Base-by-base conservation (phyloP, 768 basidiomycete species). In the Lactarius sanguifluus region DNA sequence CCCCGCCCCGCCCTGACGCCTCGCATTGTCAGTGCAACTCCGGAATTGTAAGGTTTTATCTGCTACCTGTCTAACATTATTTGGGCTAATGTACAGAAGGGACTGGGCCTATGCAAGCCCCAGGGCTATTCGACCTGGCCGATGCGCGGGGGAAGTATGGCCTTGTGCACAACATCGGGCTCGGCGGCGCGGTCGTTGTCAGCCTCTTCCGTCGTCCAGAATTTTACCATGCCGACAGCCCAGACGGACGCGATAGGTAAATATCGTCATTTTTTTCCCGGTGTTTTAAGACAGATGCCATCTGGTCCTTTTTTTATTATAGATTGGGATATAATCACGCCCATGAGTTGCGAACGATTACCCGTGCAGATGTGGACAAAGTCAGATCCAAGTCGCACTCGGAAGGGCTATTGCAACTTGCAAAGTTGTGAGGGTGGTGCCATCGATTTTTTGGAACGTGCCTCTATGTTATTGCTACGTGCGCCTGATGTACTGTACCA, bases 81-180 rank as follows among this genome's bases (percentile, higher is more conserved):
- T 45, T 13, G 30, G 25, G 30, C 52, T 43, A 23, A 38, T 20
- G 59, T 25, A 43, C 36, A 28, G 23, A 69, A 89, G 90, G 89
- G 90, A 88, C 90, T 4, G 91, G 91, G 38, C 88, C 88, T 34
- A 90, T 92, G 90, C 91, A 92, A 78, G 89, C 85, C 2, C 85
- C 86, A 1, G 87, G 85, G 10, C 80, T 93, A 55, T 90, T 92
- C 70, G 3, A 30, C 30, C 3, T 30, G 0, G 50, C 80, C 2
- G 90, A 91, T 73, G 80, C 80, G 70, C 86, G 86, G 38, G 90
- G 90, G 2, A 92, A 91, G 76, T 91, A 83, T 69, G 91, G 90
- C 4, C 79, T 95, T 13, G 86, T 91, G 12, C 92, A 94, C 70
- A 95, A 95, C 72, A 80, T 95, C 54, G 92, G 91, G 20, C 81